These are phyloP conservation scores for Lactifluus volemus DNA, from an alignment of 768 basidiomycete species.

Conservation along the genomic window DNA sequence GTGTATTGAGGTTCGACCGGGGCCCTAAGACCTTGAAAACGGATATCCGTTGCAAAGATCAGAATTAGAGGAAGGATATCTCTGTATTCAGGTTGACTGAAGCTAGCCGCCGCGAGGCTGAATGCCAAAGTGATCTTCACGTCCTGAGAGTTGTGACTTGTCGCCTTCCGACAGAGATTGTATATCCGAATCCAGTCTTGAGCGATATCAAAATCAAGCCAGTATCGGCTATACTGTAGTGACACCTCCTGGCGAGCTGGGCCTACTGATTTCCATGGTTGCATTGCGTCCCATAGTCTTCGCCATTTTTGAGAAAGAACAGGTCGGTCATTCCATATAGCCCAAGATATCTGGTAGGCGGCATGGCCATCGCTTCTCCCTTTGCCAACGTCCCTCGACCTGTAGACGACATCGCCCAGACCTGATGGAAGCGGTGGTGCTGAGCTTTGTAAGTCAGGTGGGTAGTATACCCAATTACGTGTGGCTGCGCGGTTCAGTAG, in stretches of 20 bases:
- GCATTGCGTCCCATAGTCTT: neutral
- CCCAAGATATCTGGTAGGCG: conserved; percentile 1
- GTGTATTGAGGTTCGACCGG: too few species aligned
- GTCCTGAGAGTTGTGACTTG: neutral
- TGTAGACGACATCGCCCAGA: neutral
- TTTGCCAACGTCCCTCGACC: neutral
- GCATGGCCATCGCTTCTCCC: neutral
- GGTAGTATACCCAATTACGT: conserved; percentile 5
- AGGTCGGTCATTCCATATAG: neutral
- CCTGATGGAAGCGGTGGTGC: neutral
- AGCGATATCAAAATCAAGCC: neutral
- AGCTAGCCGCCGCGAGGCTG: neutral
- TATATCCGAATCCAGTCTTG: neutral
- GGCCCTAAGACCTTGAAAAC: neutral
- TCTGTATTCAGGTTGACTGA: neutral
- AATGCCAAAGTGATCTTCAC: neutral
- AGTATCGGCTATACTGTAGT: conserved; percentile 1
- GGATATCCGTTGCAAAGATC: neutral
- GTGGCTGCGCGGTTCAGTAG: neutral
- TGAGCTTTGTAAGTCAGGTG: neutral
- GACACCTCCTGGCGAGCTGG: neutral
- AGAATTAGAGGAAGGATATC: neutral
- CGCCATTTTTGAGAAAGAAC: neutral
- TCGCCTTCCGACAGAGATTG: neutral
- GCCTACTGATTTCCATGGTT: neutral